Evolutionary conservation across 192 early-diverging fungal genomes (phyloP).

Genomic region (Paraglomus brasilianum): DNA sequence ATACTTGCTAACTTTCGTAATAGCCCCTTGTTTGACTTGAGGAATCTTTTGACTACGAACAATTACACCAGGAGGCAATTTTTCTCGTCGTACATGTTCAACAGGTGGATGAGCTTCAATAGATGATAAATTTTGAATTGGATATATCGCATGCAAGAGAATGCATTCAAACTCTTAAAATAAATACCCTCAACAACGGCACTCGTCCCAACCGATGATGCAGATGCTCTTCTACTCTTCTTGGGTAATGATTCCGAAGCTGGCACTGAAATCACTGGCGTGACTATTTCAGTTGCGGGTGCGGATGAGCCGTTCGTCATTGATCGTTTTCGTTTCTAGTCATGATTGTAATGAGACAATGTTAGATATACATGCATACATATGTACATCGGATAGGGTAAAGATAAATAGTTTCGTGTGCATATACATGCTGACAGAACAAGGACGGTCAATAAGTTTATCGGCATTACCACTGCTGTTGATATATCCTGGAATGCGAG

Average conservation of each 20-base stretch:
- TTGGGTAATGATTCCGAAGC: neutral
- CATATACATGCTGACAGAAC: no score
- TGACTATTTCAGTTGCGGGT: conserved; percentile 6
- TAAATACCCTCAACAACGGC: conserved; percentile 11
- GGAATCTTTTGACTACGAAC: conserved; percentile 62
- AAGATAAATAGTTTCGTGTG: no score
- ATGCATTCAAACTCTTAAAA: neutral
- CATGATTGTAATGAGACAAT: neutral
- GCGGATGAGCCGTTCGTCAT: neutral
- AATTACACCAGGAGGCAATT: conserved; percentile 61
- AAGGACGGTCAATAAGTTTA: neutral
- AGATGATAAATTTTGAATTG: neutral
- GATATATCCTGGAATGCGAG: conserved; percentile 53
- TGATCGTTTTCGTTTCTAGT: conserved; percentile 26
- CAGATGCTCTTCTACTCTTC: conserved; percentile 25
- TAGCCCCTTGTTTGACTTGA: conserved; percentile 50
- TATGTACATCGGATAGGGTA: no score
- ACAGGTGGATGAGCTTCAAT: conserved; percentile 13
- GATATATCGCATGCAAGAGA: neutral
- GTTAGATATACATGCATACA: no score
- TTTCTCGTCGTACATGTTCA: conserved; percentile 48
- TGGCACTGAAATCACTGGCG: neutral
- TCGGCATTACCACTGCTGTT: conserved; percentile 17
- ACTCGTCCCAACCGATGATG: conserved; percentile 22
- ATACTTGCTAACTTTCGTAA: conserved; percentile 49